A percentile compares a stretch with the other conserved stretches of the same genome.
Conservation (phyloP, 139 green algal species). For the Nannochloris sp. region DNA sequence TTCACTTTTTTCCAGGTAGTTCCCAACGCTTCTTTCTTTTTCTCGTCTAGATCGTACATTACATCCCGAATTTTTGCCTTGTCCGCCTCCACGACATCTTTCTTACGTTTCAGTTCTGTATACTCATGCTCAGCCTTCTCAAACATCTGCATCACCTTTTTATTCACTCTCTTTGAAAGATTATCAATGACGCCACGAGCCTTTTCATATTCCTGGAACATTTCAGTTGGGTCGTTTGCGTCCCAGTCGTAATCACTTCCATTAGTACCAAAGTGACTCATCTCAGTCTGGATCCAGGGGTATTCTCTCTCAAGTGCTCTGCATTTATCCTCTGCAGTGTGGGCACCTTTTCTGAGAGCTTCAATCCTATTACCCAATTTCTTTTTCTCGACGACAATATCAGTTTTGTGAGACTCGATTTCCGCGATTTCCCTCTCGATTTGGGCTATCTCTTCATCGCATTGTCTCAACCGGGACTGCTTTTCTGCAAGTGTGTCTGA, state of each 20-base stretch:
- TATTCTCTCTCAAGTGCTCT: constrained; percentile 49
- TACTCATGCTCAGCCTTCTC: constrained; percentile 86
- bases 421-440: constrained; percentile 31
- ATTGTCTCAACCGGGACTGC: constrained; percentile 50
- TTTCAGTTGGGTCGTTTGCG: constrained; percentile 31
- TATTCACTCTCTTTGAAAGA: constrained; percentile 58
- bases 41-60: constrained; percentile 91
- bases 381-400: constrained; percentile 39
- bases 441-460: constrained; percentile 63
- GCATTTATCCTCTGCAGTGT: constrained; percentile 14
- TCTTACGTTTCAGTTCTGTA: constrained; percentile 66
- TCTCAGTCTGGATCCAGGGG: constrained; percentile 69
- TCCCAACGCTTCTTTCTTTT: constrained; percentile 81
- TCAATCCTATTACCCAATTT: constrained; percentile 34
- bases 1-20: constrained; percentile 87
- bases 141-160: constrained; percentile 80
- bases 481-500: constrained; percentile 36
- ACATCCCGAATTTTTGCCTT: constrained; percentile 71
- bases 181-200: constrained; percentile 26
- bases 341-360: constrained; percentile 2
- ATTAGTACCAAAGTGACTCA: constrained; percentile 49
- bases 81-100: constrained; percentile 63
- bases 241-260: constrained; percentile 78
- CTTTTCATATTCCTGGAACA: constrained; percentile 26
- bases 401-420: constrained; percentile 17